phyloP scores from a whole-genome alignment of 2,329 filamentous ascomycete genomes.

The Plectosphaerella sp. region DNA sequence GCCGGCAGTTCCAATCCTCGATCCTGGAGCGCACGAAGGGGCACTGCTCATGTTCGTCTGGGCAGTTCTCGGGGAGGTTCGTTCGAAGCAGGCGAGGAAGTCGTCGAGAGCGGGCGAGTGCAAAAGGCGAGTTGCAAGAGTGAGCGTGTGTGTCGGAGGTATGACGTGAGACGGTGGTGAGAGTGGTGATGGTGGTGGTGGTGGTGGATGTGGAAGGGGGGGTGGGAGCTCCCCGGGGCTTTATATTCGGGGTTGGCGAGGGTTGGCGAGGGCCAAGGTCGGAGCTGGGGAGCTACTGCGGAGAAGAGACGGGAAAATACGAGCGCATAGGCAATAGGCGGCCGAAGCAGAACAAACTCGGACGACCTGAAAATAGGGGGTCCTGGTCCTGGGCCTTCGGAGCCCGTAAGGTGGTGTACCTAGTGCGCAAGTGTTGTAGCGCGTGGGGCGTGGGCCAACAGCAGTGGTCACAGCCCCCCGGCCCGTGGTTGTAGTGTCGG shows the following conservation, averaged over 20 bases:
- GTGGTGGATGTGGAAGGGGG: background rate
- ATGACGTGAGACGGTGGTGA: background rate
- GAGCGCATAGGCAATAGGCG: background rate
- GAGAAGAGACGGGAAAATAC: background rate
- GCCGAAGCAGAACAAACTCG: too few species aligned
- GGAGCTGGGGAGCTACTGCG: background rate
- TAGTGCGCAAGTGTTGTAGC: too few species aligned
- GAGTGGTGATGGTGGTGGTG: too few species aligned
- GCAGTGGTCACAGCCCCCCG: too few species aligned
- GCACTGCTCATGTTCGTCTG: conserved; percentile 13
- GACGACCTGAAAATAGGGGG: too few species aligned
- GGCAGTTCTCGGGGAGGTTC: background rate
- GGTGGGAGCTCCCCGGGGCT: background rate
- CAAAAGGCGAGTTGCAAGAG: background rate
- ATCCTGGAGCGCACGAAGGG: conserved; percentile 11
- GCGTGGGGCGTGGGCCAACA: too few species aligned
- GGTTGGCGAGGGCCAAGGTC: background rate
- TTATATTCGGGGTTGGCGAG: background rate
- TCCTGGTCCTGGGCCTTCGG: too few species aligned
- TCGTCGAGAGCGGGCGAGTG: too few species aligned
- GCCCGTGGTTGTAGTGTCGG: too few species aligned
- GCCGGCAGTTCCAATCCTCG: conserved; percentile 14
- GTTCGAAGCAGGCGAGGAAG: too few species aligned
- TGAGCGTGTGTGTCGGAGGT: background rate
- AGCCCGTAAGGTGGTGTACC: too few species aligned